Conservation (phyloP, 768 basidiomycete genomes). For the Coprinopsis cinerea region DNA sequence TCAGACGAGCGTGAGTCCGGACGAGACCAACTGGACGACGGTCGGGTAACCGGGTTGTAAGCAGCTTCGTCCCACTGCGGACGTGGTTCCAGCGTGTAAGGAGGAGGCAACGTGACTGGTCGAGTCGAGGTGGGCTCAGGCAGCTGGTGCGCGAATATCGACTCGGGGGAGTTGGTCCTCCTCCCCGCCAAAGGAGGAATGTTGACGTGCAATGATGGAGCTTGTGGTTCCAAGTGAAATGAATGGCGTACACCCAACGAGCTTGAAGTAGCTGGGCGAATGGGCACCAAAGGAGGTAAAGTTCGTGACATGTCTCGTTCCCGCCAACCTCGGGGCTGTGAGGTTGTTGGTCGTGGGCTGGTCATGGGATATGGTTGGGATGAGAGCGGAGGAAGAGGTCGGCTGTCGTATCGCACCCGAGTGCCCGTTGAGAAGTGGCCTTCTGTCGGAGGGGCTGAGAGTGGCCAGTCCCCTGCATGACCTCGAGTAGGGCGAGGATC, state of each 20-base stretch:
- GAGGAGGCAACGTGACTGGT: constrained; percentile 42
- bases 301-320: constrained; percentile 25
- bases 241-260: constrained; percentile 5
- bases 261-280: constrained; percentile 19
- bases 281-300: constrained; percentile 24
- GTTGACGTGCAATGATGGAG: constrained; percentile 12
- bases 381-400: constrained; percentile 18
- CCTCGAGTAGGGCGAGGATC: constrained; percentile 16
- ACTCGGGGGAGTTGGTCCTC: constrained; percentile 21
- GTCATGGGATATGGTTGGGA: too few relatives aligned
- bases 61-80: constrained; percentile 57
- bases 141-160: constrained; percentile 12
- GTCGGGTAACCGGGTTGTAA: constrained; percentile 32
- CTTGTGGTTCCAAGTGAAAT: constrained; percentile 3
- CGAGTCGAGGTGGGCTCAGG: constrained; percentile 18
- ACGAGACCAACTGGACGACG: constrained; percentile 32
- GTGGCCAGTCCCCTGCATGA: constrained; percentile 15
- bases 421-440: constrained; percentile 16
- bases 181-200: constrained; percentile 11
- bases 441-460: constrained; percentile 17
- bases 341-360: constrained; percentile 26
- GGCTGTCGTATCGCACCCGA: constrained; percentile 13
- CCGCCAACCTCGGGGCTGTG: constrained; percentile 19
- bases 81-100: constrained; percentile 60
- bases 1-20: constrained; percentile 24